Percentiles rank a stretch among this genome's conserved stretches.
These are phyloP conservation scores for Teratosphaeria pseudoeucalypti DNA, from an alignment of 2,329 filamentous ascomycete species.

Conservation along the genomic window DNA sequence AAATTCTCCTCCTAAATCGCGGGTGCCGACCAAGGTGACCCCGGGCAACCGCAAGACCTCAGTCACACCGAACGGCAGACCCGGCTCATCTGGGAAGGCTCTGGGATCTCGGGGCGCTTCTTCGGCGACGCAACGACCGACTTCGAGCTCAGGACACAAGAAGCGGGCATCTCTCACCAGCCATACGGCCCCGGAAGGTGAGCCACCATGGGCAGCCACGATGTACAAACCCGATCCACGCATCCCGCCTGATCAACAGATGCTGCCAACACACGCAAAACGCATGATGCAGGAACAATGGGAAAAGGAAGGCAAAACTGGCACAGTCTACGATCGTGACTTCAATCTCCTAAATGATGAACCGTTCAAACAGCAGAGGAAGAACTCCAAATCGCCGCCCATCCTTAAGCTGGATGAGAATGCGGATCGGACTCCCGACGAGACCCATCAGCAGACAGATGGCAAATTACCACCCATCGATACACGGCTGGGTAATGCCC, in stretches of 20 bases:
- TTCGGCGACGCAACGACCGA: background rate
- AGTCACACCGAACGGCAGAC: conserved; percentile 5
- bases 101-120: background rate
- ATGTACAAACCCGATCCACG: conserved; percentile 95
- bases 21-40: conserved; percentile 27
- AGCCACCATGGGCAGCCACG: conserved; percentile 88
- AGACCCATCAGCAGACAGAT: background rate
- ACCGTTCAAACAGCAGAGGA: conserved; percentile 30
- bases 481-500: background rate
- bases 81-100: conserved; percentile 11
- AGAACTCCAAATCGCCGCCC: conserved; percentile 28
- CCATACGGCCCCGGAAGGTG: conserved; percentile 69
- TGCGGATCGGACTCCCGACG: conserved; percentile 1
- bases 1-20: conserved; percentile 30
- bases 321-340: conserved; percentile 74
- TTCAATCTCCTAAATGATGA: conserved; percentile 70
- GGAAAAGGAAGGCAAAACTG: conserved; percentile 57
- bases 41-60: conserved; percentile 22
- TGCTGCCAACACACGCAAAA: conserved; percentile 86
- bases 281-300: conserved; percentile 88
- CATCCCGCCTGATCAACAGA: conserved; percentile 86
- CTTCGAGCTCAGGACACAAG: conserved; percentile 14
- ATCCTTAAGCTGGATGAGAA: conserved; percentile 1
- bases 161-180: conserved; percentile 46
- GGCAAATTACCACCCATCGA: background rate